Conservation (phyloP, 2,329 filamentous ascomycete species). For the Fusarium sp. region DNA sequence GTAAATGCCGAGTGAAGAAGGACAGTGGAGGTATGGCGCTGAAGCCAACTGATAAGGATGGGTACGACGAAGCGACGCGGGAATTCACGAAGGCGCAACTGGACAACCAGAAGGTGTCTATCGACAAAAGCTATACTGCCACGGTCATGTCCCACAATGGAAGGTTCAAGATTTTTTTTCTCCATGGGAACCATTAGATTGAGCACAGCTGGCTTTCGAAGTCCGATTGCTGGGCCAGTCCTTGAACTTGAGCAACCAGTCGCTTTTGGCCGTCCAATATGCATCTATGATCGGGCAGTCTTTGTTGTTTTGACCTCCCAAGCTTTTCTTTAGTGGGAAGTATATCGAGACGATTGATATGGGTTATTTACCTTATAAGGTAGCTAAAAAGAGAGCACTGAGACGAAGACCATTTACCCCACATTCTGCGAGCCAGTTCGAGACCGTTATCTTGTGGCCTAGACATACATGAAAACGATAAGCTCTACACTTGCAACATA, state of each 20-base stretch:
- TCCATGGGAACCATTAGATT: conserved; percentile 26
- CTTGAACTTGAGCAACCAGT: not conserved
- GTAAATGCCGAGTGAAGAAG: conserved; percentile 19
- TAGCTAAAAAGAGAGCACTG: conserved; percentile 21
- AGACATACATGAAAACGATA: not conserved
- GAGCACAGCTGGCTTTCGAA: not conserved
- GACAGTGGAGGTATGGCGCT: conserved; percentile 21
- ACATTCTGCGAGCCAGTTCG: not conserved
- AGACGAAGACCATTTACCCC: not conserved
- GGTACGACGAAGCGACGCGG: conserved; percentile 29
- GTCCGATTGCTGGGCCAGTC: not conserved
- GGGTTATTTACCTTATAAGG: not conserved
- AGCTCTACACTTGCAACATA: not conserved
- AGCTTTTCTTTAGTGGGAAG: not conserved
- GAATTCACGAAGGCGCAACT: conserved; percentile 19
- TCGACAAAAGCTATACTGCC: conserved; percentile 27
- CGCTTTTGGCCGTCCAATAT: too few relatives aligned
- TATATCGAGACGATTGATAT: not conserved
- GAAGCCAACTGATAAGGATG: conserved; percentile 38
- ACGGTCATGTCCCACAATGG: conserved; percentile 36
- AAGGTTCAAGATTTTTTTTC: conserved; percentile 24
- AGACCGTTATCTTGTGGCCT: not conserved
- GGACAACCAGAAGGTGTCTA: conserved; percentile 19
- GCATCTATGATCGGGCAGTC: not conserved
- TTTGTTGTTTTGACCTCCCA: not conserved